Percentiles rank a stretch among this genome's conserved stretches.
These are phyloP conservation scores for Adansonia madagascariensis DNA, from an alignment of 441 rosid species.

Conservation along the genomic window DNA sequence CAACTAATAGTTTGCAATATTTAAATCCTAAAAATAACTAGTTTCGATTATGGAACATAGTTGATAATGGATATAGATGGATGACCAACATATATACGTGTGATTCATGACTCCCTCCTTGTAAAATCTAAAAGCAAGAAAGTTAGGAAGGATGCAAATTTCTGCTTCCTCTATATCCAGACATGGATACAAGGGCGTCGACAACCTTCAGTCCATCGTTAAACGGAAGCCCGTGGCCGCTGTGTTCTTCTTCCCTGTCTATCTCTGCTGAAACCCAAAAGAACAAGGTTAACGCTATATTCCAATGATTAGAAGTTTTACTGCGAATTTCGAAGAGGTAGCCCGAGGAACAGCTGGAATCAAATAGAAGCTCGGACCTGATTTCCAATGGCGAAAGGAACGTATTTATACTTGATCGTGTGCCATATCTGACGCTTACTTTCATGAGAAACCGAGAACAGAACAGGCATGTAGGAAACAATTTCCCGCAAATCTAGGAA, in stretches of 20 bases:
- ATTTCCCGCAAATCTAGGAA: not conserved
- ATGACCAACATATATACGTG: not conserved
- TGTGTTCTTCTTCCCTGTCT: slow-evolving; percentile 35
- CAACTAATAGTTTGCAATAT: not conserved
- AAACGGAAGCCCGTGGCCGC: slow-evolving; percentile 36
- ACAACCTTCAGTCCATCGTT: slow-evolving; percentile 25
- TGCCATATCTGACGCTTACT: slow-evolving; percentile 62
- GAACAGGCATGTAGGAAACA: not conserved
- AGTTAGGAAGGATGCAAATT: slow-evolving; percentile 15
- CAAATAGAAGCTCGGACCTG: slow-evolving; percentile 42
- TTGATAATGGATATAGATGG: not conserved
- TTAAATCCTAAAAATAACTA: not conserved
- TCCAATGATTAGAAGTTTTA: not conserved
- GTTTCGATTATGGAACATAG: not conserved
- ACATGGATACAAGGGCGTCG: not conserved
- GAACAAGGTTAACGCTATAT: not conserved
- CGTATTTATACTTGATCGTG: slow-evolving; percentile 69
- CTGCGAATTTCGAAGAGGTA: not conserved
- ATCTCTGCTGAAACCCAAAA: slow-evolving; percentile 35
- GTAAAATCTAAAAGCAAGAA: slow-evolving; percentile 21
- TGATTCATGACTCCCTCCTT: slow-evolving; percentile 3
- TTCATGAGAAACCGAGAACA: not conserved
- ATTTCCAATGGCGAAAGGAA: slow-evolving; percentile 70
- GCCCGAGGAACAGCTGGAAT: not conserved
- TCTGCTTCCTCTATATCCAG: not conserved